Conservation (phyloP, 2,329 filamentous ascomycete genomes). For the Botrytis elliptica region DNA sequence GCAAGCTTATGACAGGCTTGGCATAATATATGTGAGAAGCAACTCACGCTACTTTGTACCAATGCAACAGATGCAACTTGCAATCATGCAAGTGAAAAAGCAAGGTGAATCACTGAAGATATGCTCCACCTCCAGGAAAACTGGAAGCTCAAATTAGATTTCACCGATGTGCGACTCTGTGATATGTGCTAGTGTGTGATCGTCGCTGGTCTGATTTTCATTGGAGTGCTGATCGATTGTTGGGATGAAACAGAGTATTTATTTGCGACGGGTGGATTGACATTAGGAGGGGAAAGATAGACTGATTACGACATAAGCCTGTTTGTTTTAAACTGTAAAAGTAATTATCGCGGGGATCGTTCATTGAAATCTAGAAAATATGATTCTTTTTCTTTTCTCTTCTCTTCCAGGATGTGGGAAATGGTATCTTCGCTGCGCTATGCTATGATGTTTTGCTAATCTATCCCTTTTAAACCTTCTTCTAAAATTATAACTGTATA, state of each 20-base stretch:
- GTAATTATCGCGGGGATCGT: no score
- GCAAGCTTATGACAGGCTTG: not conserved
- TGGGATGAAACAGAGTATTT: not conserved
- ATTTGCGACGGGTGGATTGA: not conserved
- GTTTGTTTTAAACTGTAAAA: not conserved
- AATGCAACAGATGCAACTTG: not conserved
- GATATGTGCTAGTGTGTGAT: not conserved
- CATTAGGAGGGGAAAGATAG: not conserved
- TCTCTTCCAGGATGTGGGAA: not conserved
- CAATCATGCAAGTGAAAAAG: not conserved
- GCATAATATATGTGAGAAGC: not conserved
- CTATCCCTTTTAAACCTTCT: not conserved
- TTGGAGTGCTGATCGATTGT: not conserved
- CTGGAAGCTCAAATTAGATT: not conserved
- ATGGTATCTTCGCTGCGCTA: not conserved
- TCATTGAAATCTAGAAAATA: not conserved
- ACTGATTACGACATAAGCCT: not conserved
- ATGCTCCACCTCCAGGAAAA: not conserved
- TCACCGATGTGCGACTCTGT: not conserved
- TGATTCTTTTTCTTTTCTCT: not conserved
- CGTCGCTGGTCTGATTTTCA: not conserved
- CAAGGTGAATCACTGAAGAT: not conserved
- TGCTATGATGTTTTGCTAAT: not conserved
- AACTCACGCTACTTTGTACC: not conserved
- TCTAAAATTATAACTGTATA: not conserved